Conservation (phyloP, 768 basidiomycete species). For the Coprinopsis sp. region DNA sequence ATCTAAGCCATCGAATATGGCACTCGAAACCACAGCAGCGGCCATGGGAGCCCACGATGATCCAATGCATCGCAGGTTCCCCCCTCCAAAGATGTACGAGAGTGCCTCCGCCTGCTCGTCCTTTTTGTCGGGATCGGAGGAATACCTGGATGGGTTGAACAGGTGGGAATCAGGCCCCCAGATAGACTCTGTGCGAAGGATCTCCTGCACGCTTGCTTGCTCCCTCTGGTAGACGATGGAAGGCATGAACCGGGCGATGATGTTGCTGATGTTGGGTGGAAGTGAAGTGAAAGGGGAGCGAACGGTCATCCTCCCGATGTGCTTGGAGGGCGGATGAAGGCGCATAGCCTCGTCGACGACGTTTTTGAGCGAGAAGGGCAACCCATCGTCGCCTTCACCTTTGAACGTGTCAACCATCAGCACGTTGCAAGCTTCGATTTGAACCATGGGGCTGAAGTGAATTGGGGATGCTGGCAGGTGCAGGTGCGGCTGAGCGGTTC, state of each 20-base stretch:
- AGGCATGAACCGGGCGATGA: background rate
- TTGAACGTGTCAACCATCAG: too few relatives aligned
- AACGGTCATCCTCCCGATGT: conserved; percentile 32
- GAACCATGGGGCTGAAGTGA: too few relatives aligned
- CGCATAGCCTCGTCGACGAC: conserved; percentile 44
- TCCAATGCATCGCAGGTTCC: conserved; percentile 44
- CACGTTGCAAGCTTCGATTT: too few relatives aligned
- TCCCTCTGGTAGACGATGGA: conserved; percentile 11
- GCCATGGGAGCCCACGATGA: conserved; percentile 47
- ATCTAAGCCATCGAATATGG: conserved; percentile 28
- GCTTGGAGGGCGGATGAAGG: conserved; percentile 47
- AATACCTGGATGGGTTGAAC: conserved; percentile 43
- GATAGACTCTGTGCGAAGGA: conserved; percentile 28
- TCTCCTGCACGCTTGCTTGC: conserved; percentile 32
- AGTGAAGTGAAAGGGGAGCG: conserved; percentile 5
- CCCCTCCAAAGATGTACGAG: conserved; percentile 46
- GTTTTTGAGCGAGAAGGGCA: conserved; percentile 26
- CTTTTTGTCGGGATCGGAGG: conserved; percentile 10
- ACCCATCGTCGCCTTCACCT: conserved; percentile 4
- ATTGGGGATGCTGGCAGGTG: too few relatives aligned
- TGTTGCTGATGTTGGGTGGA: background rate
- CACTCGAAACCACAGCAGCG: conserved; percentile 43
- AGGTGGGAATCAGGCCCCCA: conserved; percentile 32
- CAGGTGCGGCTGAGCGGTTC: too few relatives aligned
- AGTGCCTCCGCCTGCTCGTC: conserved; percentile 17